Percentiles rank a stretch among this genome's conserved stretches.
Evolutionary conservation across 2,329 filamentous ascomycete genomes (phyloP).

Genomic region (Botrytis tulipae): DNA sequence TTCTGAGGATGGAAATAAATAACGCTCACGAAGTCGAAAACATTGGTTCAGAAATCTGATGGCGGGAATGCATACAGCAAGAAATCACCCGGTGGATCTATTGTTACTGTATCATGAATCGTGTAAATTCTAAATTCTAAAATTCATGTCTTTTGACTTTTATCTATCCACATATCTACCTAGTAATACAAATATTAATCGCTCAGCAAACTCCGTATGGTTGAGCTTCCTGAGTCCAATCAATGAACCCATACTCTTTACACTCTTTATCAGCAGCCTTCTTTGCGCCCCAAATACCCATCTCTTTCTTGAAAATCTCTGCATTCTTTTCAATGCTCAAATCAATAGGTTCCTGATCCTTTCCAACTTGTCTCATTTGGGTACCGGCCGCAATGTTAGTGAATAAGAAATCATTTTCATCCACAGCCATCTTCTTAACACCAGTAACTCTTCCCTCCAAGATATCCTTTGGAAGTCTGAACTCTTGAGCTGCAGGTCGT

Average conservation of each 20-base stretch:
- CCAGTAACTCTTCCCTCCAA: slow-evolving; percentile 47
- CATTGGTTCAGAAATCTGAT: not conserved
- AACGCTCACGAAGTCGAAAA: not conserved
- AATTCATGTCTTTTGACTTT: not conserved
- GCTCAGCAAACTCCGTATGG: slow-evolving; percentile 23
- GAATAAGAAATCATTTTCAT: slow-evolving; percentile 51
- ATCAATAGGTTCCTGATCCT: slow-evolving; percentile 53
- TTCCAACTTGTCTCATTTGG: slow-evolving; percentile 46
- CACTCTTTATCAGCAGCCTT: slow-evolving; percentile 41
- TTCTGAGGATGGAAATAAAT: not conserved
- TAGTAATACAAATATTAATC: not conserved
- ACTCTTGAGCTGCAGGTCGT: slow-evolving; percentile 47
- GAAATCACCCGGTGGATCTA: too few relatives aligned
- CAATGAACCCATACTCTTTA: slow-evolving; percentile 46
- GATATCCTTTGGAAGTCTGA: slow-evolving; percentile 42
- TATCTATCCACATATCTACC: not conserved
- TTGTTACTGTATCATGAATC: slow-evolving; percentile 12
- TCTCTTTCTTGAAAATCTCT: slow-evolving; percentile 48
- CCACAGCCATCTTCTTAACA: slow-evolving; percentile 48
- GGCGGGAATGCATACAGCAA: not conserved
- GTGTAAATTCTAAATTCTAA: not conserved
- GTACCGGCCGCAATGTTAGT: slow-evolving; percentile 31
- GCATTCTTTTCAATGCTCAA: slow-evolving; percentile 48
- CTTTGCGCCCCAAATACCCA: slow-evolving; percentile 45
- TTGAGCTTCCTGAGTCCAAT: slow-evolving; percentile 34